These are phyloP conservation scores for Oxytropis ochrocephala DNA, from an alignment of 306 rosid species.

Conservation along the genomic window DNA sequence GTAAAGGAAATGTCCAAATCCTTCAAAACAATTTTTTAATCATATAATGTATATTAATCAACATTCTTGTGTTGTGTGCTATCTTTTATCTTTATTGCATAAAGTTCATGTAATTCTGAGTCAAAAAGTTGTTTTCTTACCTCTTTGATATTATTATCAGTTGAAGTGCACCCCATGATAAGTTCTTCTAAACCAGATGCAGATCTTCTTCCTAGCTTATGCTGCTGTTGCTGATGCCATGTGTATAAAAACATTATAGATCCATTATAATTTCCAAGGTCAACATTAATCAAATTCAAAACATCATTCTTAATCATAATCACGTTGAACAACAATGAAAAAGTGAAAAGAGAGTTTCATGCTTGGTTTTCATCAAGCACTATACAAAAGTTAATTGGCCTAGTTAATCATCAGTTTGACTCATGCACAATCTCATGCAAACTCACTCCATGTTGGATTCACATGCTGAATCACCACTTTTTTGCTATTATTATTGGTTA, in stretches of 20 bases:
- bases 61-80: background rate
- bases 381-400: conserved; percentile 12
- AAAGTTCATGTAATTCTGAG: conserved; percentile 52
- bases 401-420: background rate
- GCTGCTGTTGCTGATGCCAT: conserved; percentile 61
- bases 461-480: background rate
- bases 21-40: background rate
- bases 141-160: conserved; percentile 53
- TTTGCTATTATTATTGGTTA: background rate
- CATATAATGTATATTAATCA: too few relatives aligned
- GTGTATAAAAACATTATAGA: conserved; percentile 6
- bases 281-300: conserved; percentile 20
- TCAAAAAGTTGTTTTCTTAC: conserved; percentile 59
- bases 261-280: conserved; percentile 14
- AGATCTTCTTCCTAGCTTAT: conserved; percentile 76
- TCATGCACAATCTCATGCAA: conserved; percentile 41
- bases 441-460: conserved; percentile 15
- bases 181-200: conserved; percentile 96
- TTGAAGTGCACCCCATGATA: conserved; percentile 94
- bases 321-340: conserved; percentile 34
- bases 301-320: conserved; percentile 28
- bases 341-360: conserved; percentile 40
- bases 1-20: background rate
- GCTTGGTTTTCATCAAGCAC: conserved; percentile 29
- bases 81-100: conserved; percentile 10